Conservation (phyloP, 257 asterid species). For the Penstemon davidsonii region DNA sequence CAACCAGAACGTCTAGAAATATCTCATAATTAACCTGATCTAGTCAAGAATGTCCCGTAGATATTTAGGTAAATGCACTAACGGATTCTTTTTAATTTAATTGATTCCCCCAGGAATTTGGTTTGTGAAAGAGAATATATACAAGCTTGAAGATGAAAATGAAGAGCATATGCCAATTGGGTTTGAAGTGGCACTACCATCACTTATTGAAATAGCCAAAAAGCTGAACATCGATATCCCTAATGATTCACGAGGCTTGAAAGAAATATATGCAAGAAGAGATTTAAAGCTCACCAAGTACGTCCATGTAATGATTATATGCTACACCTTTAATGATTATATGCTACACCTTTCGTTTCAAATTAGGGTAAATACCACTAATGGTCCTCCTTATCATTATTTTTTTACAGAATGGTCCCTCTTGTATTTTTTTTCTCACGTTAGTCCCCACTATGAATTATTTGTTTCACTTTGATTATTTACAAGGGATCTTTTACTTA, state of each 20-base stretch:
- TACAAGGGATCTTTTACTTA: no score
- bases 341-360: no score
- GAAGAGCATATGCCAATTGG: slow-evolving; percentile 92
- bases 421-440: no score
- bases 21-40: no score
- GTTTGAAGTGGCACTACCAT: slow-evolving; percentile 87
- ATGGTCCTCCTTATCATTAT: no score
- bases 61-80: no score
- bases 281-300: slow-evolving; percentile 75
- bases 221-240: slow-evolving; percentile 57
- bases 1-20: no score
- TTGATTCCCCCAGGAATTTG: slow-evolving; percentile 41
- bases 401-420: no score
- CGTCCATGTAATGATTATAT: neutral
- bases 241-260: slow-evolving; percentile 48
- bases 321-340: neutral
- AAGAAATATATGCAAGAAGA: slow-evolving; percentile 55
- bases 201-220: slow-evolving; percentile 67
- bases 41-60: no score
- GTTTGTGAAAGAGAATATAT: slow-evolving; percentile 53
- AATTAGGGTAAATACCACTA: no score
- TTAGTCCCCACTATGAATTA: no score
- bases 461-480: no score
- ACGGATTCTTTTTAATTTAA: neutral
- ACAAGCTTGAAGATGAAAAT: slow-evolving; percentile 59